Base-by-base conservation (phyloP, 2,329 filamentous ascomycete genomes). In the Penicillium sp. region DNA sequence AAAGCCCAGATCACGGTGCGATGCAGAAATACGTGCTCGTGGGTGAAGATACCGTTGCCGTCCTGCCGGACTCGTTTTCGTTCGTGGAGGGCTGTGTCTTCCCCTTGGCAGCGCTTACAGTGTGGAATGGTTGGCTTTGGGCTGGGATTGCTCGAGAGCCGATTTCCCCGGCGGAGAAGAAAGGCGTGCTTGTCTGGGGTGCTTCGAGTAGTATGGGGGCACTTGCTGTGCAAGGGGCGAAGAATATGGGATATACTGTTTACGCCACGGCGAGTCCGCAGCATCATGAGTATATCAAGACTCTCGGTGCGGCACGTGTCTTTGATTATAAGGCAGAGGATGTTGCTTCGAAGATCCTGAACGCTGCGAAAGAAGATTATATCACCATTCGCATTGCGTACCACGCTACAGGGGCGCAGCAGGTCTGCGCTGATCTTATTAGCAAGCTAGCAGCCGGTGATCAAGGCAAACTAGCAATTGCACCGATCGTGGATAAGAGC, bases 261-360 rank as follows among this genome's bases (percentile, higher is more conserved):
- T 65, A 61, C 53, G 60, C 63, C 1, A 61, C 63, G 4, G 60
- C 60, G n/a, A 61, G 60, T 45, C 5, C 33, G n/a, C 49, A 51
- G 55, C 50, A 65, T 51, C 63, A 63, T 54, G 58, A 72, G 7
- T 76, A 76, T 53, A 53, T 83, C 19, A 70, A 68, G 28, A 60
- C 51, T 2, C 70, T 81, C 1, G 80, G 80, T 4, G 79, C 80
- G 3, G 70, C 70, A 19, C 47, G 64, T 2, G 65, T 75, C 0
- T 82, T 82, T 56, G 78, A 83, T 59, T 82, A 82, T 62, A 74
- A 73, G 10, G 65, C 70, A 3, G 49, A 65, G 4, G 58, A 73
- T 28, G 58, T 65, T 9, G 33, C 58, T 28, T 30, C 28, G 2
- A 17, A 61, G 10, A 63, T 65, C 40, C 30, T 63, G 10, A 8